These are phyloP conservation scores for Hansenula lynferdii DNA, from an alignment of 1,139 yeast species.

Conservation along the genomic window DNA sequence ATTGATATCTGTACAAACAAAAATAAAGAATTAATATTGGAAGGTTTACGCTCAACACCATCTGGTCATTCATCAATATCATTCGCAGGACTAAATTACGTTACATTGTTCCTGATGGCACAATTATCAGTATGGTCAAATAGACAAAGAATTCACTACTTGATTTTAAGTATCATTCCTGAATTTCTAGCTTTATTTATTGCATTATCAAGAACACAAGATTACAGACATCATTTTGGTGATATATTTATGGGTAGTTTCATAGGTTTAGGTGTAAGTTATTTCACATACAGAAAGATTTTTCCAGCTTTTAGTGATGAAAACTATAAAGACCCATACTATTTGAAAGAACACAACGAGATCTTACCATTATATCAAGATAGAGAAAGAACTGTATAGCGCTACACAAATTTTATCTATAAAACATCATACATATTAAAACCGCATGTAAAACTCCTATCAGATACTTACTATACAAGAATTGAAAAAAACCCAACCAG, in stretches of 20 bases:
- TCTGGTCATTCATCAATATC: conserved; percentile 76
- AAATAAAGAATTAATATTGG: conserved; percentile 33
- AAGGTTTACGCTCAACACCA: conserved; percentile 78
- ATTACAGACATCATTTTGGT: conserved; percentile 71
- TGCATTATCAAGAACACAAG: conserved; percentile 62
- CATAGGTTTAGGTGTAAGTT: conserved; percentile 46
- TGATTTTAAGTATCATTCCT: conserved; percentile 29
- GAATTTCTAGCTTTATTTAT: conserved; percentile 42
- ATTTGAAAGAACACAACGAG: conserved; percentile 7
- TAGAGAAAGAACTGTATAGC: neutral
- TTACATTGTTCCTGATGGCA: conserved; percentile 59
- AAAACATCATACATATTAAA: too few relatives aligned
- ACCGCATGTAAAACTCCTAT: neutral
- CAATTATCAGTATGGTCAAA: conserved; percentile 33
- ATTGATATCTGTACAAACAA: conserved; percentile 46
- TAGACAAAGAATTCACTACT: conserved; percentile 30
- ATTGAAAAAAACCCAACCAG: neutral
- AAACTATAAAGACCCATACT: conserved; percentile 12
- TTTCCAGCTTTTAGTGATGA: conserved; percentile 20
- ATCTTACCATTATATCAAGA: conserved; percentile 3
- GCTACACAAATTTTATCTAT: neutral
- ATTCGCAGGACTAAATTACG: conserved; percentile 61
- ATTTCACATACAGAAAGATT: conserved; percentile 40
- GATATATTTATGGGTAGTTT: conserved; percentile 59
- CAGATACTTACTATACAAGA: neutral